Evolutionary conservation across 2,329 filamentous ascomycete genomes (phyloP).

Genomic region (Didymella arachidicola): DNA sequence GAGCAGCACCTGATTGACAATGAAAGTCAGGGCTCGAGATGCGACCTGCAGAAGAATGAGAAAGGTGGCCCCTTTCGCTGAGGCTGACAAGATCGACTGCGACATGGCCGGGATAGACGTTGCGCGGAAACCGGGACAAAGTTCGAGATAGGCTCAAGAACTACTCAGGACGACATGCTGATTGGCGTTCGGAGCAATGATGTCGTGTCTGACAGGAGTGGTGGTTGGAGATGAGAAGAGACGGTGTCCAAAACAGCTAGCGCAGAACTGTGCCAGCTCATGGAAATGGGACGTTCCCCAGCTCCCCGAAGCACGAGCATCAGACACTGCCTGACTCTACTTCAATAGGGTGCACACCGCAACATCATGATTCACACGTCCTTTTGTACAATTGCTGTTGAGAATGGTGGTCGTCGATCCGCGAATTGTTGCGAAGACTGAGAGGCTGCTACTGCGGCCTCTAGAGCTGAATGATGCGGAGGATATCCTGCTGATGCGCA

Average conservation of each 20-base stretch:
- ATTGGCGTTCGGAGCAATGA: slow-evolving; percentile 29
- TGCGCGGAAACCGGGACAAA: slow-evolving; percentile 13
- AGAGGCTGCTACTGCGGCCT: slow-evolving; percentile 64
- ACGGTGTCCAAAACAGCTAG: slow-evolving; percentile 36
- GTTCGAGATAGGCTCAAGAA: slow-evolving; percentile 19
- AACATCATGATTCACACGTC: slow-evolving; percentile 31
- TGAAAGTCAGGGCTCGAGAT: slow-evolving; percentile 88
- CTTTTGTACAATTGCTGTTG: slow-evolving; percentile 9
- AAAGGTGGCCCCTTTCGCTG: slow-evolving; percentile 78
- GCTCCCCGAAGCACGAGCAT: slow-evolving; percentile 30
- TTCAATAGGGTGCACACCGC: slow-evolving; percentile 30
- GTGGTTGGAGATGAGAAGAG: slow-evolving; percentile 31
- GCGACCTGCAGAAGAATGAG: slow-evolving; percentile 87
- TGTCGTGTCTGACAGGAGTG: slow-evolving; percentile 28
- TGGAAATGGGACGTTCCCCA: slow-evolving; percentile 13
- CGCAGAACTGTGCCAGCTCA: slow-evolving; percentile 20
- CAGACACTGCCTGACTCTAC: slow-evolving; percentile 22
- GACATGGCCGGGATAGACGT: slow-evolving; percentile 34
- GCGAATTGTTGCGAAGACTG: slow-evolving; percentile 51
- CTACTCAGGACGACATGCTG: slow-evolving; percentile 31
- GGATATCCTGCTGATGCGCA: slow-evolving; percentile 62
- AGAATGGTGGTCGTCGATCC: slow-evolving; percentile 48
- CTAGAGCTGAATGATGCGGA: slow-evolving; percentile 60
- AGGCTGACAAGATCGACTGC: slow-evolving; percentile 51
- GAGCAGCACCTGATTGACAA: slow-evolving; percentile 89